Evolutionary conservation across 2,329 filamentous ascomycete genomes (phyloP), one percentile per base, ranked within the genome.

Genomic region (Parastagonospora avenae): DNA sequence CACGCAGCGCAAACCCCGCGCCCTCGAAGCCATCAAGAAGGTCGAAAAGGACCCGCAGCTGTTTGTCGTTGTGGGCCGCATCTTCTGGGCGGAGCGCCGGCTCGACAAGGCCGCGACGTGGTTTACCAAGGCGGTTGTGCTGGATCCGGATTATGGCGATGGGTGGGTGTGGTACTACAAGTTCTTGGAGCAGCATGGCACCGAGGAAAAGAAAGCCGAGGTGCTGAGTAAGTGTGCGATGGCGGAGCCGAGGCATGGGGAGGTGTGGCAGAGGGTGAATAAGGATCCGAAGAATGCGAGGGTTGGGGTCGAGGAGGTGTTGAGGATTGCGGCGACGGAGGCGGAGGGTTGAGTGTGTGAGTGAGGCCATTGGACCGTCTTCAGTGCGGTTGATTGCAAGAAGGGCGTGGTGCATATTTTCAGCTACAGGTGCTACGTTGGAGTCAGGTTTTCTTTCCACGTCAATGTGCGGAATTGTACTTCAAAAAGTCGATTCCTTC

Each of bases 161-260:
- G 90, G 87, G 9, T 99, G 95, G 95, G 93, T 92, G 15, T 99
- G 93, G 93, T 99, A 97, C 74, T 94, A 92, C 74, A 92, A 93
- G 74, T 99, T 97, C 73, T 70, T 97, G 59, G 72, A 86, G 61
- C 91, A 97, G 79, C 92, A 99, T 76, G 95, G 94, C 8, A 97
- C 92, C 4, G 88, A 91, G 68, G 93, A 96, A 79, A 99, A 97
- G 86, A 82, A 89, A 66, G 84, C 80, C 28, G 94, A 97, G 69
- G 88, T 97, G 29, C 73, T 96, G 5, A 80, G 80, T 50, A 96
- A 96, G 77, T 92, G 90, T 63, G 80, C 89, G 29, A 77, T 88
- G 42, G 92, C 87, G 50, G 94, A 97, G 74, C 95, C 95, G 3
- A 86, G 87, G 64, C 92, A 99, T 73, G 94, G 94, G 11, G 94